These are phyloP conservation scores for Epithele typhae DNA, from an alignment of 768 basidiomycete genomes.

Conservation along the genomic window DNA sequence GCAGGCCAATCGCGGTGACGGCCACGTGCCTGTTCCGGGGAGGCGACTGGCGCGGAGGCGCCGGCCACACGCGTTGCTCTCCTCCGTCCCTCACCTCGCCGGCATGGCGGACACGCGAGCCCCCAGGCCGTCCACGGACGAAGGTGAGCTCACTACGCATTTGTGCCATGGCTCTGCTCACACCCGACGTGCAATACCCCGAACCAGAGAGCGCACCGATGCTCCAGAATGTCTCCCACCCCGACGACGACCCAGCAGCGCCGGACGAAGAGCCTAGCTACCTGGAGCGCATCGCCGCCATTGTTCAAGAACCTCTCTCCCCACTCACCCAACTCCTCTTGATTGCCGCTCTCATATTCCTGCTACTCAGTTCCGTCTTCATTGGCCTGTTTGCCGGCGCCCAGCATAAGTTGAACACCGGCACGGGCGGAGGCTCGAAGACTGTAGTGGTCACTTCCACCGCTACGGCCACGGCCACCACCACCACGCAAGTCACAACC, in stretches of 20 bases:
- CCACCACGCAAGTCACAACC: conserved; percentile 28
- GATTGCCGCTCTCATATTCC: conserved; percentile 65
- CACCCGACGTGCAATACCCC: conserved; percentile 7
- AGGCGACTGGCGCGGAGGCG: neutral
- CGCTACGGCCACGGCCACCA: conserved; percentile 31
- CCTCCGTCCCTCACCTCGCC: conserved; percentile 8
- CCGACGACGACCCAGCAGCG: conserved; percentile 22
- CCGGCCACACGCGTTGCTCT: neutral
- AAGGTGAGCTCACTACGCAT: conserved; percentile 35
- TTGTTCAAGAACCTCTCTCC: conserved; percentile 76
- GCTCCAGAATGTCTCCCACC: conserved; percentile 45
- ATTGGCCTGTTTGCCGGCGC: conserved; percentile 92
- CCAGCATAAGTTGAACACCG: conserved; percentile 67
- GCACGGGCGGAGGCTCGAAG: conserved; percentile 36
- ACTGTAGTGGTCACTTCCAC: conserved; percentile 39
- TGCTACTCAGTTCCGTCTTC: conserved; percentile 83
- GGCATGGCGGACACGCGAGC: conserved; percentile 50
- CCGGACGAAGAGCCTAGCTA: conserved; percentile 30
- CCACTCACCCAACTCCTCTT: conserved; percentile 81
- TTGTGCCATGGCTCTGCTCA: conserved; percentile 5
- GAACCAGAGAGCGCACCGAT: conserved; percentile 61
- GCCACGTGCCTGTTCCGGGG: too few species aligned
- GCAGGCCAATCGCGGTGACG: too few species aligned
- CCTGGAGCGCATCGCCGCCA: conserved; percentile 45
- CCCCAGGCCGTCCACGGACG: conserved; percentile 51